Evolutionary conservation across 2,329 filamentous ascomycete species (phyloP).

Genomic region (Fusarium succisae): DNA sequence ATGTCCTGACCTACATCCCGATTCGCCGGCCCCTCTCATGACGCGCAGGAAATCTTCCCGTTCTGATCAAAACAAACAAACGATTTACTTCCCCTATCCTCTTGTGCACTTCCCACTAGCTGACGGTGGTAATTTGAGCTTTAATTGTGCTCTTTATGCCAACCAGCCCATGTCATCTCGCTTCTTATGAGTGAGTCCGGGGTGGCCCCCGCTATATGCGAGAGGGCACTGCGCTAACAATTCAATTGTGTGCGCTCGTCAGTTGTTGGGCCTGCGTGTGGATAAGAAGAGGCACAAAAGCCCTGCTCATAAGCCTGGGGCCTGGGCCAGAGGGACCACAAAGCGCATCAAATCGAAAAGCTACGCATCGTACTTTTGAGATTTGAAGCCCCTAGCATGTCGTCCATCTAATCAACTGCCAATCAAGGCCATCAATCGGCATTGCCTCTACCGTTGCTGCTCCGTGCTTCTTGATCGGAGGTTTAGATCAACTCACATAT

Average conservation of each 20-base stretch:
- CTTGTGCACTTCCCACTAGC: conserved; percentile 40
- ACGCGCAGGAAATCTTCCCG: conserved; percentile 42
- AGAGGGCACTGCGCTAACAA: conserved; percentile 24
- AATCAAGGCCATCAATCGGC: conserved; percentile 34
- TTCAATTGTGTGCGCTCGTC: conserved; percentile 20
- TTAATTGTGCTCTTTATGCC: conserved; percentile 45
- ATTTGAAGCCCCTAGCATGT: conserved; percentile 21
- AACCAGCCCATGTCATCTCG: conserved; percentile 44
- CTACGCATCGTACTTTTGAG: conserved; percentile 21
- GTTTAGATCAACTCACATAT: neutral
- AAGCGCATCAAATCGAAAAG: conserved; percentile 36
- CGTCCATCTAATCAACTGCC: conserved; percentile 20
- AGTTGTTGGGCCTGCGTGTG: conserved; percentile 15
- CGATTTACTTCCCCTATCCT: conserved; percentile 30
- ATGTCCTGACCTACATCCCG: conserved; percentile 28
- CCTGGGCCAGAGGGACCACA: conserved; percentile 2
- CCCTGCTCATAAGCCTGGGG: conserved; percentile 18
- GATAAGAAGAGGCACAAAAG: conserved; percentile 12
- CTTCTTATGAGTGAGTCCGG: conserved; percentile 44
- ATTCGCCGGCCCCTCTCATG: conserved; percentile 33
- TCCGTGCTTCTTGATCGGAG: conserved; percentile 36
- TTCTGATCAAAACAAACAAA: conserved; percentile 46
- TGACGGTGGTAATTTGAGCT: conserved; percentile 42
- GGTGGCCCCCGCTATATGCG: conserved; percentile 36
- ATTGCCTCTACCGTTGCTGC: conserved; percentile 33